phyloP scores from a whole-genome alignment of 305 asterid genomes.

The Fraxinus velutina region DNA sequence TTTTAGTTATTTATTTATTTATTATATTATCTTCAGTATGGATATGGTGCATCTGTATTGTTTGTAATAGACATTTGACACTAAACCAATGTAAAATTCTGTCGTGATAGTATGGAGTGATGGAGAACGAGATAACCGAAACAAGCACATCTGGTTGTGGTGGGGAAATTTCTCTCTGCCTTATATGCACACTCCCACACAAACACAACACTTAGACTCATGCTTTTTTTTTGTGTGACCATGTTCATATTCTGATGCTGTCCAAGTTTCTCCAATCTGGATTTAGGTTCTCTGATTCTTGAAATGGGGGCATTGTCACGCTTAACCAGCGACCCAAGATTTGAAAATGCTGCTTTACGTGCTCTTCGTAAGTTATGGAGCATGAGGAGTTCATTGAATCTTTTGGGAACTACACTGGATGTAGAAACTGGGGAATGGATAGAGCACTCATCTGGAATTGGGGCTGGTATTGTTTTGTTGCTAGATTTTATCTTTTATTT shows the following conservation, averaged over 20 bases:
- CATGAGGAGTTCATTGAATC: slow-evolving; percentile 93
- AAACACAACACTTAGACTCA: neutral
- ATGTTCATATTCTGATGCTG: slow-evolving; percentile 13
- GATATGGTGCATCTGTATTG: slow-evolving; percentile 17
- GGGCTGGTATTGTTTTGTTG: slow-evolving; percentile 62
- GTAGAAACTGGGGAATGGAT: slow-evolving; percentile 88
- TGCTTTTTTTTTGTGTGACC: slow-evolving; percentile 12
- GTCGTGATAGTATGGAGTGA: slow-evolving; percentile 74
- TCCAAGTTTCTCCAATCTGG: slow-evolving; percentile 21
- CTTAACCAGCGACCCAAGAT: slow-evolving; percentile 85
- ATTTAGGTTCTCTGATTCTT: slow-evolving; percentile 85
- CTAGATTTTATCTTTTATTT: neutral
- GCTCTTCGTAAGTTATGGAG: slow-evolving; percentile 95
- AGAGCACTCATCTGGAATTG: slow-evolving; percentile 88
- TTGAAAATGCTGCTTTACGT: slow-evolving; percentile 77
- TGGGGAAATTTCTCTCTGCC: slow-evolving; percentile 29
- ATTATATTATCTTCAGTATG: slow-evolving; percentile 8
- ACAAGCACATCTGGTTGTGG: slow-evolving; percentile 99
- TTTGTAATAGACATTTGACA: slow-evolving; percentile 27
- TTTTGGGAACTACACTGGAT: slow-evolving; percentile 88
- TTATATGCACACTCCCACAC: neutral
- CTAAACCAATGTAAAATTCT: slow-evolving; percentile 32
- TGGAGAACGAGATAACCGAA: slow-evolving; percentile 82
- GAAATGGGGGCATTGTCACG: slow-evolving; percentile 97
- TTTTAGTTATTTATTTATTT: neutral